Percentiles rank a stretch among this genome's conserved stretches.
Conservation (phyloP, 176 grass and related monocot genomes). For the Zea mays region DNA sequence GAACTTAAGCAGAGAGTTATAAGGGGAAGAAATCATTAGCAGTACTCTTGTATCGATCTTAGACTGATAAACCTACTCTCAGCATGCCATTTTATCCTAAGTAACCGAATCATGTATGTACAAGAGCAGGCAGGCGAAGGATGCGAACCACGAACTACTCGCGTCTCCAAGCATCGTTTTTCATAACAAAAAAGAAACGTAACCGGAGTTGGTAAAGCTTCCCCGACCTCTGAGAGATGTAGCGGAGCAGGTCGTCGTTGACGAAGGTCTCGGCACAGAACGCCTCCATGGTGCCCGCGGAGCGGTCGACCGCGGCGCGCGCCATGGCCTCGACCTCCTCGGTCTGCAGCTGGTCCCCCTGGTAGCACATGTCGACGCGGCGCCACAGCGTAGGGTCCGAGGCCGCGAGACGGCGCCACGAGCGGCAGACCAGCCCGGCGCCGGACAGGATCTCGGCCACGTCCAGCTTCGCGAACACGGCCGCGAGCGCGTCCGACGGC, state of each 20-base stretch:
- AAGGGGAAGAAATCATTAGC: not conserved
- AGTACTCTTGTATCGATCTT: not conserved
- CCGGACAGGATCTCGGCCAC: conserved; percentile 34
- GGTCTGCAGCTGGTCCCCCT: conserved; percentile 26
- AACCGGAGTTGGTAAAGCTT: not conserved
- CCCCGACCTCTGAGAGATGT: conserved; percentile 33
- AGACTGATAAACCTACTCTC: not conserved
- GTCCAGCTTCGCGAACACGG: conserved; percentile 49
- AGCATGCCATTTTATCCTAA: conserved; percentile 17
- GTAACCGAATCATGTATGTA: not conserved
- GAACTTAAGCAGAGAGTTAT: not conserved
- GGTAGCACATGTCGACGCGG: conserved; percentile 43
- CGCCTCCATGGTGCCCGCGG: conserved; percentile 34
- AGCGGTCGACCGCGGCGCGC: conserved; percentile 37
- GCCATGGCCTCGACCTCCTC: conserved; percentile 43
- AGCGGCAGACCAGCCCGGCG: conserved; percentile 44
- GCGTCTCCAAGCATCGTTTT: not conserved
- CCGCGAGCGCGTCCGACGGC: conserved; percentile 46
- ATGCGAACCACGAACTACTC: not conserved
- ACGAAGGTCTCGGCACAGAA: conserved; percentile 46
- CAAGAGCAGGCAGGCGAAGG: not conserved
- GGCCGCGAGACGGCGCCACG: conserved; percentile 38
- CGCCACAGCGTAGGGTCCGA: conserved; percentile 45
- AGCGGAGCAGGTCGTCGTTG: conserved; percentile 40
- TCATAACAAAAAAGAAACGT: not conserved